These are phyloP conservation scores for Vairimorpha apis DNA, from an alignment of 371 early-diverging fungal species.

Conservation along the genomic window DNA sequence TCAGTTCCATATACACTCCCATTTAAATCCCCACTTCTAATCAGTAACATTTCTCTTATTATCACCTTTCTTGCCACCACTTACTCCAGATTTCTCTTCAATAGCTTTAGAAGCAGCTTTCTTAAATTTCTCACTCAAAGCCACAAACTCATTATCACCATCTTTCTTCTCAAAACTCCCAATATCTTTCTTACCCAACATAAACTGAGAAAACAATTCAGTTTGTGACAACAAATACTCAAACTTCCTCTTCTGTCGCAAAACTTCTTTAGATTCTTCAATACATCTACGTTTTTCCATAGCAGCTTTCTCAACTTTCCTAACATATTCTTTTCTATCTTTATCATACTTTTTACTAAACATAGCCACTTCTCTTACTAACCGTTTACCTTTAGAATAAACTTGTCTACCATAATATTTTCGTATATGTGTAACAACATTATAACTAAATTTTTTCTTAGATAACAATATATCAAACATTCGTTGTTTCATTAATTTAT, in stretches of 20 bases:
- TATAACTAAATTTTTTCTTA: conserved; percentile 53
- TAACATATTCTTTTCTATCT: conserved; percentile 69
- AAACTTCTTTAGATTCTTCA: conserved; percentile 77
- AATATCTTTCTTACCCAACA: conserved; percentile 64
- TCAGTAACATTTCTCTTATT: too few relatives aligned
- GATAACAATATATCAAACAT: neutral
- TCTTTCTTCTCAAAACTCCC: conserved; percentile 20
- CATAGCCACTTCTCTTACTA: conserved; percentile 56
- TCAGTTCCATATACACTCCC: too few relatives aligned
- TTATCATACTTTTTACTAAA: conserved; percentile 51
- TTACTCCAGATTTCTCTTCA: neutral
- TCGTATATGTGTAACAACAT: conserved; percentile 59
- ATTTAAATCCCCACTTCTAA: too few relatives aligned
- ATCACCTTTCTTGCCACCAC: neutral
- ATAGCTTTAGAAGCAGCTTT: neutral
- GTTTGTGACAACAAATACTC: conserved; percentile 89
- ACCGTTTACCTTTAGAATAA: conserved; percentile 56
- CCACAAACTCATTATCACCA: conserved; percentile 23
- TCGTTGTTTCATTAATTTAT: neutral
- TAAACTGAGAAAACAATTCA: conserved; percentile 87
- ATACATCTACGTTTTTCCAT: conserved; percentile 72
- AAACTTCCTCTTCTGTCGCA: conserved; percentile 81
- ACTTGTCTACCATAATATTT: conserved; percentile 60
- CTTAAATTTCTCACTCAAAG: conserved; percentile 26
- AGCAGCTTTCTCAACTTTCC: conserved; percentile 79